phyloP scores from a whole-genome alignment of 257 asterid species.

The Ilex aquifolium region DNA sequence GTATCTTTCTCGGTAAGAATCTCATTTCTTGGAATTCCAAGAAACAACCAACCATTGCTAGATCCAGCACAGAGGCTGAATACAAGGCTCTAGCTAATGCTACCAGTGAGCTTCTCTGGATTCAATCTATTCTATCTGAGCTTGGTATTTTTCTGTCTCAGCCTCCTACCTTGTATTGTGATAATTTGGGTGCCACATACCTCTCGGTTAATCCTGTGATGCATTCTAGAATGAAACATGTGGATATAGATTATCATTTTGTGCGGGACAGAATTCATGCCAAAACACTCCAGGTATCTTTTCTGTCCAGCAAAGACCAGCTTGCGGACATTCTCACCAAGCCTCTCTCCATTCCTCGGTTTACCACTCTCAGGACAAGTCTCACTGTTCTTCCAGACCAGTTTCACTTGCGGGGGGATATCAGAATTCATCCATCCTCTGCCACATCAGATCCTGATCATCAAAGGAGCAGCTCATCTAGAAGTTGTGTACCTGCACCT shows the following conservation, averaged over 20 bases:
- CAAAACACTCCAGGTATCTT: not conserved
- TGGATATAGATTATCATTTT: slow-evolving; percentile 1
- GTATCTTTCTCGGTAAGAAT: not conserved
- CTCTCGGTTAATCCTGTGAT: not conserved
- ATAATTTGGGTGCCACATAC: not conserved
- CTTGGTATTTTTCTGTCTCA: not conserved
- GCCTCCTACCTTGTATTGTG: not conserved
- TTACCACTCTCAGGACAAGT: not conserved
- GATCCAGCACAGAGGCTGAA: not conserved
- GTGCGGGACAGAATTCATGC: not conserved
- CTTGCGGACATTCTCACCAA: slow-evolving; percentile 7
- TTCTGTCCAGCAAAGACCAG: not conserved
- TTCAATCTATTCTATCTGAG: not conserved
- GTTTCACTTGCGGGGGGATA: no score
- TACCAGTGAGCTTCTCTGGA: not conserved
- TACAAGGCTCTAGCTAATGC: not conserved
- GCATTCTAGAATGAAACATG: not conserved
- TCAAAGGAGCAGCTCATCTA: no score
- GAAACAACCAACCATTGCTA: not conserved
- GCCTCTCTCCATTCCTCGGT: not conserved
- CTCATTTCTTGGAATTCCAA: not conserved
- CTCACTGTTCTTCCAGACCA: no score
- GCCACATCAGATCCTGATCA: no score
- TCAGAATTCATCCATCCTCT: no score
- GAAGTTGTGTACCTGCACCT: no score